Percentiles rank a stretch among this genome's conserved stretches.
Conservation (phyloP, 2,329 filamentous ascomycete genomes). For the Pseudogymnoascus sp. region DNA sequence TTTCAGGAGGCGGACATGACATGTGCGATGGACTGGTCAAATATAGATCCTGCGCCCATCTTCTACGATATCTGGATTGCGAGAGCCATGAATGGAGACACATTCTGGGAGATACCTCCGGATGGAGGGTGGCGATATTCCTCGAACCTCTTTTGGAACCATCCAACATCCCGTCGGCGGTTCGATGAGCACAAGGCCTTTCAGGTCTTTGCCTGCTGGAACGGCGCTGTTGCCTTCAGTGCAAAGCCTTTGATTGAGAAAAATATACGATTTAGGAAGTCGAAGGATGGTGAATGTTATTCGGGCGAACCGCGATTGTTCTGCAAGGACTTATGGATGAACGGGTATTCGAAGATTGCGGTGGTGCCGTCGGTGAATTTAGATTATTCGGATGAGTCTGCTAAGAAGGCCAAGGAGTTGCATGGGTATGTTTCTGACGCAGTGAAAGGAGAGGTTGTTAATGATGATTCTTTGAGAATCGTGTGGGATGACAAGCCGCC, state of each 20-base stretch:
- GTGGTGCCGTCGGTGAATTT: constrained; percentile 48
- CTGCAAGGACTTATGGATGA: constrained; percentile 48
- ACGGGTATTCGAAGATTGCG: constrained; percentile 43
- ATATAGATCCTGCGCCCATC: constrained; percentile 34
- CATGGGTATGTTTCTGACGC: constrained; percentile 41
- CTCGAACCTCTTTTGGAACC: constrained; percentile 46
- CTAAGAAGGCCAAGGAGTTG: constrained; percentile 37
- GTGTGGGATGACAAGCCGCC: constrained; percentile 16
- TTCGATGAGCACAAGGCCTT: constrained; percentile 38
- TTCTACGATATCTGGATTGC: constrained; percentile 53
- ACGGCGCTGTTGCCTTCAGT: constrained; percentile 42
- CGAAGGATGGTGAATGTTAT: constrained; percentile 38
- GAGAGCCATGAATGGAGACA: constrained; percentile 43
- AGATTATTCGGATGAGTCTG: constrained; percentile 42
- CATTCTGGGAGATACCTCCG: constrained; percentile 44
- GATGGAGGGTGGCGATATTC: constrained; percentile 42
- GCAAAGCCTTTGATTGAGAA: constrained; percentile 39
- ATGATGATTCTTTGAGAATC: constrained; percentile 12
- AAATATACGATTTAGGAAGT: constrained; percentile 38
- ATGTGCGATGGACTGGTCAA: constrained; percentile 51
- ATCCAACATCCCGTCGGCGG: constrained; percentile 30
- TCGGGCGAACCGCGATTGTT: constrained; percentile 48
- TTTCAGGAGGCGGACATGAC: constrained; percentile 44
- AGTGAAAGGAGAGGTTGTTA: constrained; percentile 22
- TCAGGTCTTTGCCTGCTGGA: constrained; percentile 55